Conservation (phyloP, 257 asterid genomes). For the Solanum pimpinellifolium region DNA sequence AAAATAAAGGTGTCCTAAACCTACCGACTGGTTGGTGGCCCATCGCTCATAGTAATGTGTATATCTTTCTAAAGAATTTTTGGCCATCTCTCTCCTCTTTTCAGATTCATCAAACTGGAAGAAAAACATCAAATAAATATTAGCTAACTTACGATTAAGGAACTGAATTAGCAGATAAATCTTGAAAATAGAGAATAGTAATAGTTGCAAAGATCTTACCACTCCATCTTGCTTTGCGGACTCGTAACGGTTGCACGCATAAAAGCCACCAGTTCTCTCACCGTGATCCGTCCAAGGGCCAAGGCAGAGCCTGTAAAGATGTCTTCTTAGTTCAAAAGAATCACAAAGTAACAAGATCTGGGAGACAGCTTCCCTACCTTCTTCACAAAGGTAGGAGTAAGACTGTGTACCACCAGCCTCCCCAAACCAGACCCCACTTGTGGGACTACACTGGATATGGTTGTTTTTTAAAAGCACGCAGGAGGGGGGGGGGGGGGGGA, state of each 20-base stretch:
- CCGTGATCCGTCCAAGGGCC: constrained; percentile 98
- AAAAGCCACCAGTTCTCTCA: constrained; percentile 95
- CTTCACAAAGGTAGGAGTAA: background rate
- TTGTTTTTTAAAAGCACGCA: background rate
- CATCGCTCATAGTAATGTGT: constrained; percentile 97
- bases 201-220: constrained; percentile 29
- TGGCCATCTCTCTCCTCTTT: constrained; percentile 97
- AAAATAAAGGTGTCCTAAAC: background rate
- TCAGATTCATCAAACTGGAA: constrained; percentile 82
- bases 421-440: background rate
- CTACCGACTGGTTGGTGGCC: constrained; percentile 95
- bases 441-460: background rate
- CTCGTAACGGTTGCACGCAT: constrained; percentile 95
- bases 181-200: background rate
- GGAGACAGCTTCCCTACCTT: background rate
- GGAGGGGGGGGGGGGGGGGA: too few species aligned
- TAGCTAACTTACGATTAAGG: constrained; percentile 2
- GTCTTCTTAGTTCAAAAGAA: constrained; percentile 10
- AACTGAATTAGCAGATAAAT: background rate
- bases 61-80: constrained; percentile 88
- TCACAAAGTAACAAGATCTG: background rate
- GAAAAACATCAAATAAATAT: constrained; percentile 13
- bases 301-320: constrained; percentile 75
- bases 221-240: constrained; percentile 94
- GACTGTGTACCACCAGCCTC: background rate